phyloP scores from a whole-genome alignment of 2,329 filamentous ascomycete genomes.

The Ceratocystis albifundus region DNA sequence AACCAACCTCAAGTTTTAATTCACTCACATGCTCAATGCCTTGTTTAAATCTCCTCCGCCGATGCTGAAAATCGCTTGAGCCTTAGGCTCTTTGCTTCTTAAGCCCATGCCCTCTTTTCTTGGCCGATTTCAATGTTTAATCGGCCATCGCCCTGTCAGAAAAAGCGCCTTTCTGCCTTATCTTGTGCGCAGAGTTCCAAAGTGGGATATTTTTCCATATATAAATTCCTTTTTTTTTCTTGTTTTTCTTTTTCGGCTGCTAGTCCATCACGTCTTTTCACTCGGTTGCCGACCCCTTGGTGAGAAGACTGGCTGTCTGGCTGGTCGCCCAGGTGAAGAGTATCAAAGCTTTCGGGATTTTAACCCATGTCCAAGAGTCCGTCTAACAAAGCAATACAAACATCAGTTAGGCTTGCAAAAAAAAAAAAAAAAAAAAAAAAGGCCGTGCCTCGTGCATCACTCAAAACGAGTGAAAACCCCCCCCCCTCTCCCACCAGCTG shows the following conservation, averaged over 20 bases:
- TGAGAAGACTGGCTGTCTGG: background rate
- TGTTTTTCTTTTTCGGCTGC: background rate
- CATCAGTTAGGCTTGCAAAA: background rate
- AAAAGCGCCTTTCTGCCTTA: too few relatives aligned
- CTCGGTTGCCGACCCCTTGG: background rate
- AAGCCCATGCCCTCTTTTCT: too few relatives aligned
- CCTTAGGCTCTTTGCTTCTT: too few relatives aligned
- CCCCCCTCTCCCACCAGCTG: background rate
- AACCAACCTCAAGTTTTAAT: background rate
- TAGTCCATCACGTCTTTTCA: background rate
- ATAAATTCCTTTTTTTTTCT: too few relatives aligned
- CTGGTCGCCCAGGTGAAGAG: background rate
- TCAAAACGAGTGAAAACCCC: background rate
- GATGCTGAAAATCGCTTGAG: too few relatives aligned
- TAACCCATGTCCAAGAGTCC: background rate
- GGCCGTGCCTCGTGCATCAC: background rate
- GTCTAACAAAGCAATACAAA: background rate
- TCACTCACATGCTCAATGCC: background rate
- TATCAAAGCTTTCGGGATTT: background rate
- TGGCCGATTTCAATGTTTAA: too few relatives aligned
- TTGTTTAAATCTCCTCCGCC: too few relatives aligned
- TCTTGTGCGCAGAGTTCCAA: too few relatives aligned
- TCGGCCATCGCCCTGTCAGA: too few relatives aligned
- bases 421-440: background rate
- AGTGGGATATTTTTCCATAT: too few relatives aligned